Percentiles rank a stretch among this genome's conserved stretches.
Evolutionary conservation across 148 eudicot genomes (phyloP).

Genomic region (Rhododendron simsii): DNA sequence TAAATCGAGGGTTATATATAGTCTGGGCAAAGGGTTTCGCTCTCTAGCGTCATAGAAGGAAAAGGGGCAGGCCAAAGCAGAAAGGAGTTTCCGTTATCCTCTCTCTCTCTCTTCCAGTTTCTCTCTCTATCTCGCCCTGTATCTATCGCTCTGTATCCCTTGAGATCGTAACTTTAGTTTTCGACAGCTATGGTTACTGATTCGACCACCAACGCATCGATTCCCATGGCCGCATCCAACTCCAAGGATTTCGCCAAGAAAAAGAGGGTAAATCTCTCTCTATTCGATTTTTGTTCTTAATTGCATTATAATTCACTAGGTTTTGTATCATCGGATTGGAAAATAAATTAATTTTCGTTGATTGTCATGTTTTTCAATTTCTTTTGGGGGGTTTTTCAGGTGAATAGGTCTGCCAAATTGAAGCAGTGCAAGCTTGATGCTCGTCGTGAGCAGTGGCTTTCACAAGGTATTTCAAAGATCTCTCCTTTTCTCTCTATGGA

Average conservation of each 20-base stretch:
- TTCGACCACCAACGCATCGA: constrained; percentile 63
- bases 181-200: constrained; percentile 52
- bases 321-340: background rate
- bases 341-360: background rate
- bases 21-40: background rate
- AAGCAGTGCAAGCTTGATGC: constrained; percentile 93
- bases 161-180: constrained; percentile 30
- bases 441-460: constrained; percentile 92
- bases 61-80: constrained; percentile 25
- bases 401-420: constrained; percentile 82
- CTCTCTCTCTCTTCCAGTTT: constrained; percentile 10
- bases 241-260: constrained; percentile 78
- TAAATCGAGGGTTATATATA: background rate
- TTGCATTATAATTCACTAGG: background rate
- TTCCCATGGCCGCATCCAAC: constrained; percentile 44
- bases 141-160: background rate
- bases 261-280: constrained; percentile 49
- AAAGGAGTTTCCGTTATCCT: constrained; percentile 67
- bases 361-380: background rate
- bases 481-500: background rate
- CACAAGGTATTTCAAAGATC: constrained; percentile 55
- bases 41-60: background rate
- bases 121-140: constrained; percentile 7
- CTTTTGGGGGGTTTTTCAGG: constrained; percentile 36
- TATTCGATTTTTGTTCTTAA: background rate